Percentiles rank a stretch among this genome's conserved stretches.
Conservation (phyloP, 176 grass and related monocot genomes). For the Thalia dealbata region DNA sequence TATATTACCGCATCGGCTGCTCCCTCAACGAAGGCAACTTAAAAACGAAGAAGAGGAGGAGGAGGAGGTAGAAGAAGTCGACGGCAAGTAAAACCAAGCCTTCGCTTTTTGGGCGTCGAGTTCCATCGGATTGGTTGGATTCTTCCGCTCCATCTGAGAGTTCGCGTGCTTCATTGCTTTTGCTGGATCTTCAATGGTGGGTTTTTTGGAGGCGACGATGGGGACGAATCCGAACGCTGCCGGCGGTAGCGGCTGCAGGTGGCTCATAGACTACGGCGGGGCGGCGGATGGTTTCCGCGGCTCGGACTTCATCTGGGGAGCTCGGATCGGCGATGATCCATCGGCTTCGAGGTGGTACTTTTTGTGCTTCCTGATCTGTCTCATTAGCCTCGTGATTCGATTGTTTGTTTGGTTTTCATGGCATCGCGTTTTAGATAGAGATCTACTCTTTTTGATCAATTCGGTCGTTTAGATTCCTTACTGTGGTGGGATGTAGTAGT, state of each 20-base stretch:
- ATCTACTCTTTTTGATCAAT: not conserved
- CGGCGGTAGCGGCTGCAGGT: not conserved
- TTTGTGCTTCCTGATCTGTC: not conserved
- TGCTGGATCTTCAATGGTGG: not conserved
- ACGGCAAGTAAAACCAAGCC: no score
- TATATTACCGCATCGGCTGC: no score
- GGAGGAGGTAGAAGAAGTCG: no score
- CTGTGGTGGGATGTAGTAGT: no score
- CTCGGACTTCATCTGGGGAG: slow-evolving; percentile 4
- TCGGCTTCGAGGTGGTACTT: slow-evolving; percentile 7
- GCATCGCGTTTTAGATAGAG: not conserved
- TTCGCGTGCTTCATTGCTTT: no score
- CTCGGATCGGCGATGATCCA: not conserved
- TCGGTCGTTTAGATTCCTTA: no score
- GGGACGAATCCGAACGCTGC: not conserved
- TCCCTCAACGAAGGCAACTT: no score
- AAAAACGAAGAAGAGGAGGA: no score
- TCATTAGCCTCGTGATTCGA: not conserved
- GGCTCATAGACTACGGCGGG: slow-evolving; percentile 5
- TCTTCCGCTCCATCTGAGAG: no score
- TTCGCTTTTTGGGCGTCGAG: no score
- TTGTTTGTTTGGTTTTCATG: not conserved
- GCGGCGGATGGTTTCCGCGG: not conserved
- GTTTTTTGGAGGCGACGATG: not conserved
- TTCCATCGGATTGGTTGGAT: no score